Conservation (phyloP, 2,329 filamentous ascomycete genomes). For the Cytospora chrysosperma region DNA sequence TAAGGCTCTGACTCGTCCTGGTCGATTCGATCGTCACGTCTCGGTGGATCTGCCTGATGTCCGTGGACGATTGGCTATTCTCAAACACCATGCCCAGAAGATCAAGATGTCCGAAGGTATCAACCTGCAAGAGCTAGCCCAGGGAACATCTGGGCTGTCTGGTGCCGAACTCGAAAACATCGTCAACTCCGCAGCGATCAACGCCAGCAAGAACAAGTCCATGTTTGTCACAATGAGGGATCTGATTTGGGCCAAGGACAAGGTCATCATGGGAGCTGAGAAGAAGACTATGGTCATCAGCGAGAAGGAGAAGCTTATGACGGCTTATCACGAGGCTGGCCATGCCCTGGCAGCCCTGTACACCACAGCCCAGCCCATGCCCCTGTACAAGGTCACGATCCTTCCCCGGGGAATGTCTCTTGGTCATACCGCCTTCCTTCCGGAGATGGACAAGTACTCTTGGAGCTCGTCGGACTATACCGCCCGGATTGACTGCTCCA, state of each 20-base stretch:
- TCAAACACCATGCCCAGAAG: constrained; percentile 91
- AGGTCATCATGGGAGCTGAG: constrained; percentile 96
- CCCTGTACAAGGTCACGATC: constrained; percentile 96
- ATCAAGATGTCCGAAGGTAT: constrained; percentile 79
- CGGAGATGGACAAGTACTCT: constrained; percentile 90
- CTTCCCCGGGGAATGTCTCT: constrained; percentile 84
- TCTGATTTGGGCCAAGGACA: constrained; percentile 97
- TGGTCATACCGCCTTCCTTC: constrained; percentile 83
- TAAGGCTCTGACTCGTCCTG: constrained; percentile 89
- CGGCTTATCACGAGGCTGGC: constrained; percentile 96
- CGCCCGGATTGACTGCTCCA: constrained; percentile 65
- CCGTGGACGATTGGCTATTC: constrained; percentile 85
- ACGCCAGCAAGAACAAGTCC: constrained; percentile 84
- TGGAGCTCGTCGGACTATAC: constrained; percentile 82
- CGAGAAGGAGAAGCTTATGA: constrained; percentile 91
- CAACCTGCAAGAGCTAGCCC: constrained; percentile 79
- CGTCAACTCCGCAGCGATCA: constrained; percentile 92
- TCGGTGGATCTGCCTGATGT: constrained; percentile 88
- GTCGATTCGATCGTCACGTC: constrained; percentile 93
- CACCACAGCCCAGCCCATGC: constrained; percentile 67
- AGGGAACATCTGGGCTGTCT: constrained; percentile 86
- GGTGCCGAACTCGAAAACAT: constrained; percentile 96
- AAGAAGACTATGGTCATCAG: constrained; percentile 85
- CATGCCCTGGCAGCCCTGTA: constrained; percentile 90
- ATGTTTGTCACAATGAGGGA: constrained; percentile 73